Base-by-base conservation (phyloP, 345 rosid species). In the Euphorbia pulcherrima region DNA sequence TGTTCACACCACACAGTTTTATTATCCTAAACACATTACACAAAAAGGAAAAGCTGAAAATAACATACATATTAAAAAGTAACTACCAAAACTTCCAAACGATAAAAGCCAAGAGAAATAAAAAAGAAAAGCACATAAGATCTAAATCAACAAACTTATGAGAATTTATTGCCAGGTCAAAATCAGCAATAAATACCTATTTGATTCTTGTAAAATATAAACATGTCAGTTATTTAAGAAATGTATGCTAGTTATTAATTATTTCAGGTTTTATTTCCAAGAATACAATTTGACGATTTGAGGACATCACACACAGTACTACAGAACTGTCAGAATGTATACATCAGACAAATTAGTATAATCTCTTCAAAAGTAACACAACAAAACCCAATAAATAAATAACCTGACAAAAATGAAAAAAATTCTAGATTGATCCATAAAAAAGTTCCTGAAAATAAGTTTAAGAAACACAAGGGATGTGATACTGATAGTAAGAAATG, bases 401-500 rank as follows among this genome's bases (percentile, higher is more conserved):
- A 54, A 1, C 12, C 23, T 11, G 13, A 54, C 28, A 54, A 23
- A 16, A 57, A 28, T 28, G 14, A 12, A 44, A 12, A 44, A 44
- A 44, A 44, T 12, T 44, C 50, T 10, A 44, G 16, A 29, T 57
- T 57, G n/a, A 27, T 57, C 20, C 50, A 44, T 13, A 20, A 58
- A 47, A 3, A 1, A 24, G 9, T 59, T 14, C 1, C 2, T 7
- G 23, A 17, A 7, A 17, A 33, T 24, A 41, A 30, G 37, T 2
- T 33, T 3, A 33, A 33, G 4, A 33, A 33, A 33, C 37, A 57
- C 26, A 41, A 51, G 39, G 29, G 0, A 16, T 63, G 24, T 52
- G 4, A 33, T 33, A 33, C 7, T 48, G 24, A 29, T 64, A 55
- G 26, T 60, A 40, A 56, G 66, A 55, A 58, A 64, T 16, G n/a